phyloP scores from a whole-genome alignment of 768 basidiomycete genomes.

The Boletus sp. region DNA sequence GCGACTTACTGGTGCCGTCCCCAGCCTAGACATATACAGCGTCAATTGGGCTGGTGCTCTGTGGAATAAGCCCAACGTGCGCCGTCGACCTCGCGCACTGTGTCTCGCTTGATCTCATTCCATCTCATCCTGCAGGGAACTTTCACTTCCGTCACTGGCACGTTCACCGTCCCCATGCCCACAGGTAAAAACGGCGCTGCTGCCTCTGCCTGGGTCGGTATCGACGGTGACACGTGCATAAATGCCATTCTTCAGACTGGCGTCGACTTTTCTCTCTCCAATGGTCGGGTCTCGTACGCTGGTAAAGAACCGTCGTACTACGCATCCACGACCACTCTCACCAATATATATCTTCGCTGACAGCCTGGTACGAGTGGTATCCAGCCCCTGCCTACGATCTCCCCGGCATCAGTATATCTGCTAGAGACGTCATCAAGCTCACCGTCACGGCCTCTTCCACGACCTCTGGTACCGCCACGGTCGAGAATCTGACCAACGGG shows the following conservation, averaged over 20 bases:
- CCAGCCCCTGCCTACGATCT: background rate
- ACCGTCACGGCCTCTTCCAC: background rate
- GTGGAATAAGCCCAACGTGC: background rate
- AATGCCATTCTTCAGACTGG: background rate
- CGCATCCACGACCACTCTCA: background rate
- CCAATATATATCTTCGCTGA: background rate
- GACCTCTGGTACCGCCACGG: background rate
- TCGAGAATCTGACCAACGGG: conserved; percentile 9
- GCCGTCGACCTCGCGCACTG: background rate
- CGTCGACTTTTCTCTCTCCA: background rate
- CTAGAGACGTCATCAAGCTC: conserved; percentile 3
- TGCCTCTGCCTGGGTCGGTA: conserved; percentile 2
- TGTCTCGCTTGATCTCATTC: background rate
- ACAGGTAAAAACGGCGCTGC: background rate
- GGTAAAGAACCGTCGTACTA: background rate
- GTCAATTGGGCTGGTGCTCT: background rate
- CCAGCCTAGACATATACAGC: background rate
- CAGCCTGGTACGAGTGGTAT: conserved; percentile 12
- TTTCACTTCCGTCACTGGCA: conserved; percentile 2
- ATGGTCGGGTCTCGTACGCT: background rate
- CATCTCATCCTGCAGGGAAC: background rate
- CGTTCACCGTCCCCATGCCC: background rate
- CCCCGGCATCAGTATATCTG: background rate
- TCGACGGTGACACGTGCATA: conserved; percentile 4
- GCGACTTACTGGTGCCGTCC: background rate